phyloP scores from a whole-genome alignment of 768 basidiomycete species.

The Roridomyces roridus region DNA sequence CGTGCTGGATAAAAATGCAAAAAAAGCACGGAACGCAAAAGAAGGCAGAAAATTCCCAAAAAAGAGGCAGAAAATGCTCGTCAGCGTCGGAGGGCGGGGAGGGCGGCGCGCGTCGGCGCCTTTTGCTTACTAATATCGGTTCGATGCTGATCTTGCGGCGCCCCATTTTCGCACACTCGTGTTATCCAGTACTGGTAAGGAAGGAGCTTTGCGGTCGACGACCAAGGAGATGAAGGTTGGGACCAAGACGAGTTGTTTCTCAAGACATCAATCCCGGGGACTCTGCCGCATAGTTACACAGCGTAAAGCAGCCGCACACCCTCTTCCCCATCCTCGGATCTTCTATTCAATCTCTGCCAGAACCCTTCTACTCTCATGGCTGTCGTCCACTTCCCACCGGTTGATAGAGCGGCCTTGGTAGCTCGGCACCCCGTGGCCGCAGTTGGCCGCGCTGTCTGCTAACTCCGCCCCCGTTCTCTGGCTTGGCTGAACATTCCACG shows the following conservation, averaged over 20 bases:
- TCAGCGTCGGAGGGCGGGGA: no score
- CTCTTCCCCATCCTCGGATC: conserved; percentile 16
- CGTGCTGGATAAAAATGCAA: no score
- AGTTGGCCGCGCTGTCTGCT: conserved; percentile 8
- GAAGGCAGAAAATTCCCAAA: no score
- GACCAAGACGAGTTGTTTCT: conserved; percentile 17
- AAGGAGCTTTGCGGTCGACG: no score
- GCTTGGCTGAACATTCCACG: no score
- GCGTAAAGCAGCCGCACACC: conserved; percentile 12
- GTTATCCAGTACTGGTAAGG: no score
- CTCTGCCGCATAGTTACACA: conserved; percentile 22
- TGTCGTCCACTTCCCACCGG: not conserved
- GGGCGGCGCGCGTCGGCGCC: no score
- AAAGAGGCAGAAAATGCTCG: no score
- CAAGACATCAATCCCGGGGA: conserved; percentile 25
- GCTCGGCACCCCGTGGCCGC: not conserved
- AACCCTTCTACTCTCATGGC: conserved; percentile 19
- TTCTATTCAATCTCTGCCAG: not conserved
- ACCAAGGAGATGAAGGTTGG: conserved; percentile 23
- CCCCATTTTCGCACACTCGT: conserved; percentile 66
- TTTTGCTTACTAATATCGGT: conserved; percentile 74
- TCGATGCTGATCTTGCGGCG: conserved; percentile 79
- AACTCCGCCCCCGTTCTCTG: conserved; percentile 20
- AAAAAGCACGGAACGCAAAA: no score
- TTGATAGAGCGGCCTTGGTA: not conserved